Evolutionary conservation across 345 rosid species (phyloP), one percentile per base, ranked within the genome.

Genomic region (Arabidopsis arenosa): DNA sequence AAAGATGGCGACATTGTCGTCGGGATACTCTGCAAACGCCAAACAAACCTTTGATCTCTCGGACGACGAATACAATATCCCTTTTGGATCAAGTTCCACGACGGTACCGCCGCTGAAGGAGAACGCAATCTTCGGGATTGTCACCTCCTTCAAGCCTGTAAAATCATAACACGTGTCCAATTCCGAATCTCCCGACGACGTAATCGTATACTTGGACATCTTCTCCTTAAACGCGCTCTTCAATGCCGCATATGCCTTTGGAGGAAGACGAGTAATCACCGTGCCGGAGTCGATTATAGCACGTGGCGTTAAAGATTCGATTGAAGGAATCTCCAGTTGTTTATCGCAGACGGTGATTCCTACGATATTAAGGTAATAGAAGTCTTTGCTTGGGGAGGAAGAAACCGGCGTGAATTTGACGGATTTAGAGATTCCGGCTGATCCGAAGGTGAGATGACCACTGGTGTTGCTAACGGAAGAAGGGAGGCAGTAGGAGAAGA

Each of bases 281-380:
- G 98, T 87, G 47, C 98, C 96, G 0, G 98, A 90, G 70, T 93
- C 98, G n/a, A 93, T 93, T 52, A 93, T 73, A 1, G 86, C 71
- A 0, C 88, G 83, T 1, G 6, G 0, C 1, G 81, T 47, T 2
- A 87, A 63, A 64, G 87, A 89, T 0, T 80, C 75, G 0, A 87
- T 77, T 0, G 81, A 11, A 0, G 87, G 33, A 61, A 93, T 82
- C 0, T 84, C 1, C 23, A 90, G 66, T 52, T 77, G 80, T 4
- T 61, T 3, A 21, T 82, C 87, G 6, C 74, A 86, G 8, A 93
- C 91, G 54, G 76, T 67, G 57, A 93, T 82, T 8, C 82, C 94
- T 0, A 48, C 52, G 9, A 90, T 79, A 66, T 68, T 83, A 11
- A 93, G 64, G 6, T 90, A 90, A 21, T 90, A 93, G 15, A 84